Evolutionary conservation across 768 basidiomycete genomes (phyloP).

Genomic region (Boletus insuetus): DNA sequence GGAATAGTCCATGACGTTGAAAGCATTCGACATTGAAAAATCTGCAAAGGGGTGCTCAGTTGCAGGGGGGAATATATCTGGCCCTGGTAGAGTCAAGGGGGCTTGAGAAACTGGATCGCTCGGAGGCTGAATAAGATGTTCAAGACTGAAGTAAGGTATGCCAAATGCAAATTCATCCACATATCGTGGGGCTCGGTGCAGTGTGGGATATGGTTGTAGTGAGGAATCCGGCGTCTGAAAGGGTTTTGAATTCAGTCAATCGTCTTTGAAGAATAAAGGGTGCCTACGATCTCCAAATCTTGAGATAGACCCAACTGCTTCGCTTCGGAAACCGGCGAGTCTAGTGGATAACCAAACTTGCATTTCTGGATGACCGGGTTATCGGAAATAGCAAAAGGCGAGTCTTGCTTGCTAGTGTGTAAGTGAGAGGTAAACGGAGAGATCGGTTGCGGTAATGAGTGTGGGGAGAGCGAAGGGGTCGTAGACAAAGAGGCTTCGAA

Average conservation of each 20-base stretch:
- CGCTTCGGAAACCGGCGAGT: conserved; percentile 21
- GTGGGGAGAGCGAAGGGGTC: conserved; percentile 12
- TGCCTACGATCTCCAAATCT: conserved; percentile 31
- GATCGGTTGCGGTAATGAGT: conserved; percentile 15
- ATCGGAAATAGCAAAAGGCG: conserved; percentile 7
- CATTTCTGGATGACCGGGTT: conserved; percentile 9
- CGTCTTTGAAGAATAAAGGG: not conserved
- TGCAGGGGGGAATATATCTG: not conserved
- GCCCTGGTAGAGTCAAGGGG: not conserved
- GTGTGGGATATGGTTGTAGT: not conserved
- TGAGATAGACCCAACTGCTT: conserved; percentile 23
- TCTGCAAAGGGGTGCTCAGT: not conserved
- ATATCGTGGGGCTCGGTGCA: not conserved
- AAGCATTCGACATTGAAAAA: not conserved
- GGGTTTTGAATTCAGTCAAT: not conserved
- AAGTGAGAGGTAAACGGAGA: conserved; percentile 12
- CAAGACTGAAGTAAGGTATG: not conserved
- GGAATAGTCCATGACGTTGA: not conserved
- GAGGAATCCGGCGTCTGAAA: conserved; percentile 29
- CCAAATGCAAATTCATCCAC: not conserved
- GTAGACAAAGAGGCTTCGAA: conserved; percentile 3
- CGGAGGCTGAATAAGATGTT: not conserved
- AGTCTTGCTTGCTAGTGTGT: not conserved
- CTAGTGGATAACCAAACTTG: conserved; percentile 11
- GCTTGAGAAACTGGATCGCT: not conserved